phyloP scores from a whole-genome alignment of 306 rosid genomes.

The Calophaca sinica region DNA sequence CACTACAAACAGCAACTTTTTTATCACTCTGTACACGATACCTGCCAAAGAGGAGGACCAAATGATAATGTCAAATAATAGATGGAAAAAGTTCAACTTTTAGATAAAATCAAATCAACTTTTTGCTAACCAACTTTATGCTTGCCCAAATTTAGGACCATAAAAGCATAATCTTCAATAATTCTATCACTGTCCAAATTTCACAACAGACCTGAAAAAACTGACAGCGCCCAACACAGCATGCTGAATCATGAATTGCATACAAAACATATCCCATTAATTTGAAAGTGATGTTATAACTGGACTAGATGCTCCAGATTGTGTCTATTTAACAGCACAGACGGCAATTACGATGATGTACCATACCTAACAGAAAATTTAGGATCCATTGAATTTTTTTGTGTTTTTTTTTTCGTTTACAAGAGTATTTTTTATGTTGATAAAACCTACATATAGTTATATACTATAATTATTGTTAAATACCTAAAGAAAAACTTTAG shows the following conservation, averaged over 20 bases:
- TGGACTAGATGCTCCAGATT: background rate
- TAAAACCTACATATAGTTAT: background rate
- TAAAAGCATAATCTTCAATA: conserved; percentile 26
- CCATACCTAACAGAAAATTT: conserved; percentile 13
- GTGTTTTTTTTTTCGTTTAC: background rate
- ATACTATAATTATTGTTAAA: background rate
- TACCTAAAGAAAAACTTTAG: background rate
- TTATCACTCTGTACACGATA: conserved; percentile 94
- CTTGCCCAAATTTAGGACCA: background rate
- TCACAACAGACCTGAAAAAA: conserved; percentile 1
- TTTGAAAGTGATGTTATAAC: conserved; percentile 9
- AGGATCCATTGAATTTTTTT: background rate
- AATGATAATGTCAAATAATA: conserved; percentile 25
- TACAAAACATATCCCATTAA: background rate
- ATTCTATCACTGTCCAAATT: conserved; percentile 9
- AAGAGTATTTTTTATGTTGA: background rate
- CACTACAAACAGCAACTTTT: conserved; percentile 87
- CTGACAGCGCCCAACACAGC: conserved; percentile 13
- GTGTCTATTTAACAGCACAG: conserved; percentile 27
- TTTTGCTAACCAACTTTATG: conserved; percentile 13
- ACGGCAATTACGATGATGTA: background rate
- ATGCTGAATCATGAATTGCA: conserved; percentile 3
- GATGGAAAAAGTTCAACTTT: background rate
- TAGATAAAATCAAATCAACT: background rate
- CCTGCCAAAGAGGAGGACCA: conserved; percentile 60